These are phyloP conservation scores for Fusarium sp. DNA, from an alignment of 2,329 filamentous ascomycete genomes.

Conservation along the genomic window DNA sequence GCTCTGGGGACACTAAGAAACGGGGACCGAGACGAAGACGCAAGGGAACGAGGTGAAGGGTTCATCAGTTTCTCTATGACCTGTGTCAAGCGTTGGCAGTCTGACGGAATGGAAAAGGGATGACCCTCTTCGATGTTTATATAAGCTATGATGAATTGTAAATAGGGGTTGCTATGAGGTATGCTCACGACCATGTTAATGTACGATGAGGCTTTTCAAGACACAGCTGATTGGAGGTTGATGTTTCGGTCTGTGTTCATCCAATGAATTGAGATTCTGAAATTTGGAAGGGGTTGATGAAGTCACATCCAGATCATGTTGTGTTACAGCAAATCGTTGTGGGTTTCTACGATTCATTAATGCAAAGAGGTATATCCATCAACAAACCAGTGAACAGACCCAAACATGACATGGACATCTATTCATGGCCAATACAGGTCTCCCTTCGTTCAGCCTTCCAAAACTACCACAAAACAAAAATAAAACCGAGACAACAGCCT, in stretches of 20 bases:
- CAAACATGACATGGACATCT: neutral
- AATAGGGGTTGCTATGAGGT: neutral
- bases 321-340: neutral
- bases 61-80: neutral
- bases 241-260: neutral
- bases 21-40: slow-evolving; percentile 6
- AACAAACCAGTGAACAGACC: neutral
- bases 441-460: slow-evolving; percentile 5
- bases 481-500: slow-evolving; percentile 10
- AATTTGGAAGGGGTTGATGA: too few relatives aligned
- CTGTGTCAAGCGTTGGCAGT: neutral
- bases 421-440: neutral
- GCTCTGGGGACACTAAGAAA: slow-evolving; percentile 4
- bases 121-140: slow-evolving; percentile 5
- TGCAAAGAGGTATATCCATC: slow-evolving; percentile 32
- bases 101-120: slow-evolving; percentile 19
- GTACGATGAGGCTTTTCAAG: slow-evolving; percentile 15
- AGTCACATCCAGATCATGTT: neutral
- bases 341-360: slow-evolving; percentile 11
- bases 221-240: neutral
- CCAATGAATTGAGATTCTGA: too few relatives aligned
- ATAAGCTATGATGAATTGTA: slow-evolving; percentile 14
- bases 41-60: slow-evolving; percentile 10
- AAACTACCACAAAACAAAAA: slow-evolving; percentile 2
- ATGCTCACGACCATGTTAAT: slow-evolving; percentile 9